Evolutionary conservation across 805 yeast genomes (phyloP), one percentile per base, ranked within the genome.

Genomic region (Cyberlindnera mycetangii): DNA sequence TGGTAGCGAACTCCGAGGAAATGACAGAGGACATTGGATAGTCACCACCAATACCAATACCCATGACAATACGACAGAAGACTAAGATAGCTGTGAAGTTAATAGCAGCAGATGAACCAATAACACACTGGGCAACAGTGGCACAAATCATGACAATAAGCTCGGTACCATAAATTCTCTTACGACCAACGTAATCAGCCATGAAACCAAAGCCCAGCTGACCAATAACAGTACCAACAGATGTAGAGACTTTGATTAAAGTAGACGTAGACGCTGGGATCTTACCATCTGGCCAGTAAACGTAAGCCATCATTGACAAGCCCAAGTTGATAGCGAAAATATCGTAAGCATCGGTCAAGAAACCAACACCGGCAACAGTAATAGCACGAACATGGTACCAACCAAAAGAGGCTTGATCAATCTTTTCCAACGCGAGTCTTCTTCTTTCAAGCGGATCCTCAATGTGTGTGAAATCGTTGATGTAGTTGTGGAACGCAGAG

Each of bases 41-140:
- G 72, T 89, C 97, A 77, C 96, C 97, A 73, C 97, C 97, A 58
- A 89, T 89, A 80, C 97, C 97, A 58, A 89, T 83, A 75, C 97
- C 97, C 88, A 83, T 84, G 51, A 89, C 61, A 54, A 89, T 82
- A 79, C 97, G 85, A 71, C 81, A 83, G 60, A 84, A 81, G 11
- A 83, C 69, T 51, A 89, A 73, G 41, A 87, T 74, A 37, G 93
- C 95, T 44, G 79, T 78, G 59, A 88, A 84, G 61, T 73, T 75
- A 49, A 88, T 69, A 53, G 83, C 93, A 20, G 87, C 77, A 19
- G 95, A 78, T 7, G 66, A 59, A 59, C 95, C 96, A 37, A 83
- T 53, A 49, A 76, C 67, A 71, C 92, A 82, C 73, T 89, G 96
- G 52, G 83, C 68, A 50, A 89, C 66, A 48, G 95, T 84, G 32